Evolutionary conservation across 352 stramenopile genomes (phyloP).

Genomic region (Phytopythium delawarense): DNA sequence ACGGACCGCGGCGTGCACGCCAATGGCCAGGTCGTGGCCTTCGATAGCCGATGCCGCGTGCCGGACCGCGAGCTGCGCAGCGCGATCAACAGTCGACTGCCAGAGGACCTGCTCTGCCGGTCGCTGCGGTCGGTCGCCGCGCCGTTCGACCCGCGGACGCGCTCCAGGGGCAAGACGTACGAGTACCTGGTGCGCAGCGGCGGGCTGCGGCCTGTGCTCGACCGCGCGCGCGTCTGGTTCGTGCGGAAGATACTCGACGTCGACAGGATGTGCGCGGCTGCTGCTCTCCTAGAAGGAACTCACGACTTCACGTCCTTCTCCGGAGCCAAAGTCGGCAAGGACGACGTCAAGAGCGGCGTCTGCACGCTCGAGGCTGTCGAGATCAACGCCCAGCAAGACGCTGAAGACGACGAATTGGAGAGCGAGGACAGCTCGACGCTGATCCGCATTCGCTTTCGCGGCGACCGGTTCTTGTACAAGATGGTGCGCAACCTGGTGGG

Average conservation of each 20-base stretch:
- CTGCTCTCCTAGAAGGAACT: conserved; percentile 21
- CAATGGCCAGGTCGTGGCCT: conserved; percentile 87
- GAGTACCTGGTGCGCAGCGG: conserved; percentile 54
- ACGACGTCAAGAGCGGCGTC: conserved; percentile 39
- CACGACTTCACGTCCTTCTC: conserved; percentile 77
- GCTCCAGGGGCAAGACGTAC: conserved; percentile 62
- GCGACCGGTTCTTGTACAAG: conserved; percentile 80
- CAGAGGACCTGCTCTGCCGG: conserved; percentile 51
- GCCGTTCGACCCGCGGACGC: conserved; percentile 46
- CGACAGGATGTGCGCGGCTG: conserved; percentile 42
- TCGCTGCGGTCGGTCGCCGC: conserved; percentile 20
- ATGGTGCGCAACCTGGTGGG: conserved; percentile 85
- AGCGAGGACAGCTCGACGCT: conserved; percentile 11
- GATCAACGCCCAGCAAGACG: conserved; percentile 24
- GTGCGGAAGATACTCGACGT: conserved; percentile 55
- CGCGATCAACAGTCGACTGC: conserved; percentile 71
- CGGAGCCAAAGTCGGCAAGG: conserved; percentile 33
- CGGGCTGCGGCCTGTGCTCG: conserved; percentile 38
- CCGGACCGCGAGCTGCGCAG: conserved; percentile 46
- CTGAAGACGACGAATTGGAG: conserved; percentile 18
- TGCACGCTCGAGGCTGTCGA: conserved; percentile 43
- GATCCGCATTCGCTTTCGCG: conserved; percentile 53
- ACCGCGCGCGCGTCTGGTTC: conserved; percentile 55
- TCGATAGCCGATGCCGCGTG: conserved; percentile 64
- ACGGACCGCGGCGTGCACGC: conserved; percentile 94